Percentiles rank a stretch among this genome's conserved stretches.
These are phyloP conservation scores for Sporothrix variecibatus DNA, from an alignment of 2,329 filamentous ascomycete species.

Conservation along the genomic window DNA sequence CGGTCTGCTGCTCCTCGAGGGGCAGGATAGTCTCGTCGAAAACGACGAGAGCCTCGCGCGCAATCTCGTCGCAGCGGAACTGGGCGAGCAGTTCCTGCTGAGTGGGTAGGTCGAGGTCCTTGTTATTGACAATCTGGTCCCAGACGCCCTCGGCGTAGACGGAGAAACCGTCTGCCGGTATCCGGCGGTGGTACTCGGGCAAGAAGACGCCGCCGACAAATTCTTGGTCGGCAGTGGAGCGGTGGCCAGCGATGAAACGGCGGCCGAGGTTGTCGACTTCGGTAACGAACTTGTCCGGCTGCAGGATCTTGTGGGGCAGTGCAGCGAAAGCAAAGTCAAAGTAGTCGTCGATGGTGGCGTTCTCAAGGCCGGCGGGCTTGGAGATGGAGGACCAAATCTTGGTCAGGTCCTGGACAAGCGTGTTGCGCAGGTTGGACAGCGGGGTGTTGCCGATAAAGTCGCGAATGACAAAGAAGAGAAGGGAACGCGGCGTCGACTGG, in stretches of 20 bases:
- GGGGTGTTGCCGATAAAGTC: slow-evolving; percentile 94
- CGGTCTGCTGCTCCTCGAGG: slow-evolving; percentile 82
- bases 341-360: slow-evolving; percentile 90
- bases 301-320: slow-evolving; percentile 93
- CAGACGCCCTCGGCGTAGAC: slow-evolving; percentile 91
- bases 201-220: slow-evolving; percentile 81
- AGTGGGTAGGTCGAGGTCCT: slow-evolving; percentile 92
- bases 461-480: slow-evolving; percentile 98
- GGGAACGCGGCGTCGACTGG: slow-evolving; percentile 84
- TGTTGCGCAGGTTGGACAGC: slow-evolving; percentile 84
- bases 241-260: slow-evolving; percentile 80
- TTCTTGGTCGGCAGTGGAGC: slow-evolving; percentile 66
- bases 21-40: slow-evolving; percentile 84
- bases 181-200: slow-evolving; percentile 91
- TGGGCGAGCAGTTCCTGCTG: slow-evolving; percentile 96
- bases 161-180: slow-evolving; percentile 95
- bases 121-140: slow-evolving; percentile 99
- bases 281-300: slow-evolving; percentile 83
- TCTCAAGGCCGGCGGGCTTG: slow-evolving; percentile 86
- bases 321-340: slow-evolving; percentile 98
- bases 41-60: slow-evolving; percentile 77
- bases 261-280: slow-evolving; percentile 79
- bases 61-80: slow-evolving; percentile 96
- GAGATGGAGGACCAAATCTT: slow-evolving; percentile 93
- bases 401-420: slow-evolving; percentile 83